phyloP scores from a whole-genome alignment of 257 asterid species.

The Gentiana dahurica region DNA sequence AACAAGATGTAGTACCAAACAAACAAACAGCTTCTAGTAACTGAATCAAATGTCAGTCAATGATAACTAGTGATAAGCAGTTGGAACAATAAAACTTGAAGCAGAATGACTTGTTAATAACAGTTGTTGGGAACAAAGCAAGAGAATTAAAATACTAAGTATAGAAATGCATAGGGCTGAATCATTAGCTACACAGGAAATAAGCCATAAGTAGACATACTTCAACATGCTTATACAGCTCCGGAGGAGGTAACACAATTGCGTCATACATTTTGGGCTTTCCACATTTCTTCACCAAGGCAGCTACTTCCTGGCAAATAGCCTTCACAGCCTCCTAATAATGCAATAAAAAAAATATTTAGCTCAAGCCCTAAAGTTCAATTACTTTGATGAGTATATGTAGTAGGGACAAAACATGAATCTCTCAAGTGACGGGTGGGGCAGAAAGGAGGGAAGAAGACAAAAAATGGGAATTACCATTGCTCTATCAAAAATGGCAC shows the following conservation, averaged over 20 bases:
- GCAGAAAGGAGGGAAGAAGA: no score
- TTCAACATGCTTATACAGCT: slow-evolving; percentile 80
- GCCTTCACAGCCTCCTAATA: slow-evolving; percentile 76
- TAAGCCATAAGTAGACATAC: slow-evolving; percentile 32
- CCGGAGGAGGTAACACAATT: slow-evolving; percentile 83
- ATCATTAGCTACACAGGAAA: slow-evolving; percentile 6
- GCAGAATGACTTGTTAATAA: no score
- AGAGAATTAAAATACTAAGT: neutral
- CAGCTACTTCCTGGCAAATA: slow-evolving; percentile 66
- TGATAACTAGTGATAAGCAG: neutral
- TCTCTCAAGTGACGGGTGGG: no score
- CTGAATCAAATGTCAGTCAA: no score
- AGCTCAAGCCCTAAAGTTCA: no score
- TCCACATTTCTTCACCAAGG: slow-evolving; percentile 82
- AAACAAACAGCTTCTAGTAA: no score
- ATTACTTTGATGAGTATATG: no score
- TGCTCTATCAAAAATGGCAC: no score
- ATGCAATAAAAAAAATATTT: slow-evolving; percentile 1
- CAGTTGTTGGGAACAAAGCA: neutral
- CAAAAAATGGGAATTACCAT: no score
- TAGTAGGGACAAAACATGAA: no score
- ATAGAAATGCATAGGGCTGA: neutral
- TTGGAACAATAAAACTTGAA: neutral
- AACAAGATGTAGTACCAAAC: no score
- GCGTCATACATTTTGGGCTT: slow-evolving; percentile 91